Percentiles rank a stretch among this genome's conserved stretches.
Evolutionary conservation across 1,139 yeast species (phyloP).

Genomic region (Sugiyamaella japonica): DNA sequence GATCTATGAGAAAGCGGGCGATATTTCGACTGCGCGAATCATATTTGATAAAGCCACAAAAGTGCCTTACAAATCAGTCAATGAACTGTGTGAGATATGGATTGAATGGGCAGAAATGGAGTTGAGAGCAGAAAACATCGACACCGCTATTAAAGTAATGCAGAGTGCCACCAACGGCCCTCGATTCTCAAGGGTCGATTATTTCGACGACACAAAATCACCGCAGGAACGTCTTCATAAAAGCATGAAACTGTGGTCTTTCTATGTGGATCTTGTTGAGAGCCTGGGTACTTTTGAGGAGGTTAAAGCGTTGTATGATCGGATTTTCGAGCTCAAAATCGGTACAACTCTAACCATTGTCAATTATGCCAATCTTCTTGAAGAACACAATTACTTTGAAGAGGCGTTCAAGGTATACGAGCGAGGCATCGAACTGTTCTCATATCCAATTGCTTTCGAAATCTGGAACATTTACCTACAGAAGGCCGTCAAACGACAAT

Average conservation of each 20-base stretch:
- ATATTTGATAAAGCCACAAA: constrained; percentile 65
- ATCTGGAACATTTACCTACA: constrained; percentile 71
- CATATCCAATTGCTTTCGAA: constrained; percentile 64
- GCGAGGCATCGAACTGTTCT: constrained; percentile 60
- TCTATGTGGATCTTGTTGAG: constrained; percentile 73
- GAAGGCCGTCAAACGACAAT: constrained; percentile 47
- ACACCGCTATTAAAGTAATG: constrained; percentile 55
- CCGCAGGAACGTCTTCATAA: constrained; percentile 63
- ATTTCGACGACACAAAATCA: constrained; percentile 48
- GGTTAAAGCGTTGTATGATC: constrained; percentile 55
- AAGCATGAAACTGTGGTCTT: constrained; percentile 67
- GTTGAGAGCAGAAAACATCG: constrained; percentile 51
- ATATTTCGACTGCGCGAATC: constrained; percentile 55
- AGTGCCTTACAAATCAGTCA: constrained; percentile 64
- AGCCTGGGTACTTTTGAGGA: constrained; percentile 51
- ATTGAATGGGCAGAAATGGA: constrained; percentile 72
- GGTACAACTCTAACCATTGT: constrained; percentile 70
- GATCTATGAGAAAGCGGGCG: constrained; percentile 56
- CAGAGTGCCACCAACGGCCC: constrained; percentile 54
- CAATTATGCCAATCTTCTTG: constrained; percentile 64
- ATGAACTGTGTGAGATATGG: constrained; percentile 70
- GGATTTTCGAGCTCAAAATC: constrained; percentile 59
- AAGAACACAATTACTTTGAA: constrained; percentile 50
- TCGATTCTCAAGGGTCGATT: constrained; percentile 39
- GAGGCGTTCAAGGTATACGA: constrained; percentile 67